These are phyloP conservation scores for Candida pseudoglaebosa DNA, from an alignment of 805 yeast species.

Conservation along the genomic window DNA sequence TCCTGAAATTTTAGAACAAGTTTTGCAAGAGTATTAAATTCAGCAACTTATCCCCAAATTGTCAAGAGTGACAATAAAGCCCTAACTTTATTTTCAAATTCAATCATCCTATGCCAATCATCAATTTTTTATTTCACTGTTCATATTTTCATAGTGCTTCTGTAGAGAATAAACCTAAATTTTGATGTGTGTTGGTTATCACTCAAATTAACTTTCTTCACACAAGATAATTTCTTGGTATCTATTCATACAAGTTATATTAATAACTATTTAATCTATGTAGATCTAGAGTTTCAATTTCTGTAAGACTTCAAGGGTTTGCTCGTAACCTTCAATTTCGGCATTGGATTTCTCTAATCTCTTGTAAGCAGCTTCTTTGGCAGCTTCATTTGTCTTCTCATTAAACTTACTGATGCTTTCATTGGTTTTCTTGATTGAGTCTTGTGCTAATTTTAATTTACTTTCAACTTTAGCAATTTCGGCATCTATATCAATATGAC, in stretches of 20 bases:
- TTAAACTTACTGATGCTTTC: slow-evolving; percentile 81
- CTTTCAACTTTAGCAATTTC: slow-evolving; percentile 80
- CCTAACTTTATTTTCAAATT: too few relatives aligned
- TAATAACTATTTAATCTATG: not conserved
- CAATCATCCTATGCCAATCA: too few relatives aligned
- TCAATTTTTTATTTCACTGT: too few relatives aligned
- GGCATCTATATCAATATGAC: slow-evolving; percentile 87
- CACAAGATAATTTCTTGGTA: too few relatives aligned
- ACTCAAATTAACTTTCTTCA: too few relatives aligned
- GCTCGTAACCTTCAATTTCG: slow-evolving; percentile 85
- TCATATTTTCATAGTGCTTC: too few relatives aligned
- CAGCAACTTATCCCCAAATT: too few relatives aligned
- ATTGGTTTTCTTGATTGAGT: slow-evolving; percentile 56
- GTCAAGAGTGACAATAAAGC: too few relatives aligned
- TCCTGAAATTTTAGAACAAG: slow-evolving; percentile 35
- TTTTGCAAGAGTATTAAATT: slow-evolving; percentile 23
- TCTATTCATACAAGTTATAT: too few relatives aligned
- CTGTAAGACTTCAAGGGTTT: slow-evolving; percentile 81
- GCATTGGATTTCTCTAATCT: slow-evolving; percentile 71
- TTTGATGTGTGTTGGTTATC: too few relatives aligned
- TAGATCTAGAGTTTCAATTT: slow-evolving; percentile 51
- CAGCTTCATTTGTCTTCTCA: slow-evolving; percentile 77
- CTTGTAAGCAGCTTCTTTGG: slow-evolving; percentile 68
- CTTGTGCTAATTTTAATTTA: slow-evolving; percentile 66
- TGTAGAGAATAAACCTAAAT: too few relatives aligned